These are phyloP conservation scores for Dissophora ornata DNA, from an alignment of 192 early-diverging fungal genomes.

Conservation along the genomic window DNA sequence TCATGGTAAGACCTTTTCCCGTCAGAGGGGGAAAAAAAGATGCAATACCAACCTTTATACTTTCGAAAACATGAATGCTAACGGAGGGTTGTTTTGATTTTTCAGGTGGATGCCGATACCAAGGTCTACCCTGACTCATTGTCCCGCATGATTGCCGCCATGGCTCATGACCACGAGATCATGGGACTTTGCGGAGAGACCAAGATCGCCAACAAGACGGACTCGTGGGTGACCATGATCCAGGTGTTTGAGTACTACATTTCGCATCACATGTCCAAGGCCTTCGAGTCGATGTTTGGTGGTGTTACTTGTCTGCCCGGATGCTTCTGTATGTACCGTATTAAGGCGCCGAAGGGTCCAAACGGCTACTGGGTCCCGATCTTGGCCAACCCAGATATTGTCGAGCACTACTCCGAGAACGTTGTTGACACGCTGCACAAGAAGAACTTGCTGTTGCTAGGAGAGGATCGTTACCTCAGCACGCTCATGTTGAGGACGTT, in stretches of 20 bases:
- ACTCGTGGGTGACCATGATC: conserved; percentile 84
- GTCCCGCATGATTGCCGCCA: conserved; percentile 74
- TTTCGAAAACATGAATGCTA: too few species aligned
- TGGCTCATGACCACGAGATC: conserved; percentile 77
- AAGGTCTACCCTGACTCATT: conserved; percentile 83
- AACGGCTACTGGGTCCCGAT: conserved; percentile 89
- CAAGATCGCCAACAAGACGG: conserved; percentile 84
- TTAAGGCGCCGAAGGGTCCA: conserved; percentile 83
- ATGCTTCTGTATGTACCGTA: conserved; percentile 90
- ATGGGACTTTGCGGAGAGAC: conserved; percentile 86
- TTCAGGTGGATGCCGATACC: conserved; percentile 84
- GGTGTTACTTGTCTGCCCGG: conserved; percentile 87
- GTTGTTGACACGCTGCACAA: conserved; percentile 90
- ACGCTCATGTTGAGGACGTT: conserved; percentile 96
- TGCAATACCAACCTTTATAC: background rate
- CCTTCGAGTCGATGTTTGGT: conserved; percentile 88
- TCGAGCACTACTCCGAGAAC: conserved; percentile 88
- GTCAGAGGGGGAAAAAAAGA: background rate
- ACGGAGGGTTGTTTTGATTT: background rate
- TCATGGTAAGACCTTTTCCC: conserved; percentile 68
- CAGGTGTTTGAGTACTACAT: conserved; percentile 93
- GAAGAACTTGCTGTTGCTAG: conserved; percentile 93
- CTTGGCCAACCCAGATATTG: conserved; percentile 84
- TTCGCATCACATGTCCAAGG: conserved; percentile 84
- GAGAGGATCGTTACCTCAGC: conserved; percentile 95